Evolutionary conservation across 495 filamentous ascomycete genomes (phyloP), one percentile per base, ranked within the genome.

Genomic region (Aspergillus sparsus): DNA sequence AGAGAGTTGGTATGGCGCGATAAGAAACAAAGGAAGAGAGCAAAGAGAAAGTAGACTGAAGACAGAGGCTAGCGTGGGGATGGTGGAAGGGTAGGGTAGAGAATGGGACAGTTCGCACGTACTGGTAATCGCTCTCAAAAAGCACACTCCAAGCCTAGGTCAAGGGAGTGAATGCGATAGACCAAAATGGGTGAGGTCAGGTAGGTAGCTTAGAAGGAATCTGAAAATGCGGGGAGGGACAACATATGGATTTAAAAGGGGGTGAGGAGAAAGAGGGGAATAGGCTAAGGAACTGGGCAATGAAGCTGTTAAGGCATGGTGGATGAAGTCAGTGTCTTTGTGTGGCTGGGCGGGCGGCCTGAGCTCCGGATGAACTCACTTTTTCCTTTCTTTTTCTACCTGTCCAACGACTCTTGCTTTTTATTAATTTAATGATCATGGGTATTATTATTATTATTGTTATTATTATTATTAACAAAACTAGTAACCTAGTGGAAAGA

Each of bases 191-290:
- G 53, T 44, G 7, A 21, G 42, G 42, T 13, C 8, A 79, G 58
- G 67, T 75, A 37, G 75, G 78, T 63, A 78, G 83, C 74, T 82
- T 13, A 57, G 44, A 16, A 42, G 12, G 39, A 49, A 18, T 21
- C 10, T 15, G 42, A 12, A 50, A 57, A 60, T 59, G 50, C 53
- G 62, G 58, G 58, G 58, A 45, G 50, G 49, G 16, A 47, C 46
- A 49, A 57, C 50, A 44, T 33, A 33, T 33, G 49, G 56, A 34
- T 55, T 63, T 57, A 62, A 58, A 51, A 49, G 15, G 53, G 41
- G 37, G 39, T 12, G 49, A 56, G 36, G 45, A 53, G 64, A 61
- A 58, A 49, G 53, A 41, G 58, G 18, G 44, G 52, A 51, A 41
- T 27, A 15, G 50, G 50, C 58, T 49, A 60, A 60, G 58, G 49